Base-by-base conservation (phyloP, 352 stramenopile genomes). In the Pythium graminicola region DNA sequence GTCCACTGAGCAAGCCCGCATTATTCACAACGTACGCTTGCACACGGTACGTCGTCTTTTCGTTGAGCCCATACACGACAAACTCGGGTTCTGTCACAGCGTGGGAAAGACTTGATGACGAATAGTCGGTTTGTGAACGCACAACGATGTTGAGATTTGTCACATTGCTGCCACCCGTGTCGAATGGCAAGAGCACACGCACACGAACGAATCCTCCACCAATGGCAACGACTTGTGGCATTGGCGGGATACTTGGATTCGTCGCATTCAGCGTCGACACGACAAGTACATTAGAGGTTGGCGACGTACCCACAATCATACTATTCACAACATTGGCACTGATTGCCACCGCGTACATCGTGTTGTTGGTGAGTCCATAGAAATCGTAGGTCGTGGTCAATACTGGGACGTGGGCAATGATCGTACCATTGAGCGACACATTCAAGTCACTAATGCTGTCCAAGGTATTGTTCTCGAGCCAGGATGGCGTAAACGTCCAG, bases 81-180 rank as follows among this genome's bases (percentile, higher is more conserved):
- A 62, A 56, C 31, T 56, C 54, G 2, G 40, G 39, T 16, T 64
- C 49, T 2, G n/a, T 43, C 2, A 29, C 39, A 7, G 26, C 17
- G 10, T 48, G 60, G 19, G 62, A 58, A 20, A 53, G 38, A 4
- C 36, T 54, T 48, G 36, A 50, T 1, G 41, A 38, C 6, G 22
- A 31, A 10, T 46, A 57, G 22, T 51, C 62, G 4, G 48, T 53
- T 11, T 23, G n/a, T 11, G 54, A 55, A 29, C 48, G 50, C 39
- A 76, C 64, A 16, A 56, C 9, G 7, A 80, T 19, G 4, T 50
- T 60, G 23, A 76, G 52, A 32, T 14, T 64, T 3, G 41, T 29
- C 26, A 85, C 51, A 14, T 46, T 17, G 0, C 39, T 53, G 22
- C 73, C 73, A 6, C 73, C 73, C 0, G 71, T 71, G 57, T 85